Evolutionary conservation across 2,329 filamentous ascomycete genomes (phyloP).

Genomic region (Trichoderma breve): DNA sequence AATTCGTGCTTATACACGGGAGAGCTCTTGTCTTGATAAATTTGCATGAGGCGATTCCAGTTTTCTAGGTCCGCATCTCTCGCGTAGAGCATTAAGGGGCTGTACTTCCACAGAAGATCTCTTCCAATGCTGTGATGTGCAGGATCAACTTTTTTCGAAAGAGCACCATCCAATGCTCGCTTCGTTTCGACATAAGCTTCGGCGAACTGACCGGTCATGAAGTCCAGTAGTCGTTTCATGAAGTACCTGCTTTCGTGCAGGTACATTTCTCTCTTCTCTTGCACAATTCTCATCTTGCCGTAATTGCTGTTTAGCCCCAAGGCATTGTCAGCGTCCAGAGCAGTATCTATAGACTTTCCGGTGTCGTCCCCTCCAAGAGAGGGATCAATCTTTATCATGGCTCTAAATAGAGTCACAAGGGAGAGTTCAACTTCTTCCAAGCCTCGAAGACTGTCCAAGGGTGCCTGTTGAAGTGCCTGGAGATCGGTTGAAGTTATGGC

Average conservation of each 20-base stretch:
- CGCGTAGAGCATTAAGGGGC: slow-evolving; percentile 81
- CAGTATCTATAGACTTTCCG: slow-evolving; percentile 48
- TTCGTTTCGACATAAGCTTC: slow-evolving; percentile 69
- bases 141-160: slow-evolving; percentile 66
- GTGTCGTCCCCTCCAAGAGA: slow-evolving; percentile 58
- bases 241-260: slow-evolving; percentile 72
- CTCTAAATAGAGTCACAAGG: slow-evolving; percentile 81
- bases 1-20: slow-evolving; percentile 81
- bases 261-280: slow-evolving; percentile 92
- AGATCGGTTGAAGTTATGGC: slow-evolving; percentile 78
- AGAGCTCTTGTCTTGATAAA: slow-evolving; percentile 76
- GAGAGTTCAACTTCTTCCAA: slow-evolving; percentile 75
- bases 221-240: slow-evolving; percentile 74
- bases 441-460: slow-evolving; percentile 68
- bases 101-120: slow-evolving; percentile 80
- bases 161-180: slow-evolving; percentile 59
- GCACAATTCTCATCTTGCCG: slow-evolving; percentile 88
- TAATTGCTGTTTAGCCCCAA: slow-evolving; percentile 67
- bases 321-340: slow-evolving; percentile 42
- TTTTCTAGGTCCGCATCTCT: slow-evolving; percentile 78
- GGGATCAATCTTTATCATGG: slow-evolving; percentile 90
- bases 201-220: slow-evolving; percentile 79
- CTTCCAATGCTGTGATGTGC: slow-evolving; percentile 70
- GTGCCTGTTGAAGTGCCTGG: slow-evolving; percentile 68
- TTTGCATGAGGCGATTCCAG: slow-evolving; percentile 76